Evolutionary conservation across 331 rosid species (phyloP), one percentile per base, ranked within the genome.

Genomic region (Saraca asoca): DNA sequence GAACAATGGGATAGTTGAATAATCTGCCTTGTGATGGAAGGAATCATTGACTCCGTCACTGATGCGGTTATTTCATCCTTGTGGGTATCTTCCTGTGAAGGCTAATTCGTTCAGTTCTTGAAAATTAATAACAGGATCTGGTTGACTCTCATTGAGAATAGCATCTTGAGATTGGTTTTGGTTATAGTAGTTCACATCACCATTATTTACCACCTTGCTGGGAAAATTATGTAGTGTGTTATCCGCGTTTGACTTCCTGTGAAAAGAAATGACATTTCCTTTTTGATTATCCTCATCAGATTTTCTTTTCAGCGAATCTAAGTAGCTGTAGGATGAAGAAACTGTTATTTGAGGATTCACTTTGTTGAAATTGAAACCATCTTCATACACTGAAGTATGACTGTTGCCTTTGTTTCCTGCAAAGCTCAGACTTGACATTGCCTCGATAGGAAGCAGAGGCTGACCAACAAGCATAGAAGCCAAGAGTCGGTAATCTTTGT

Each of bases 391-490:
- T 12, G 83, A 72, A 13, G n/a, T 64, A 59, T 70, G 62, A 59
- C 5, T 44, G 46, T 58, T 55, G 72, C 66, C 31, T 59, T 62
- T 75, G 78, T 63, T 57, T 20, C 57, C 82, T 60, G 64, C 60
- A 14, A 61, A 66, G 52, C 69, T 57, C 51, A 68, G 20, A 48
- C 58, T 58, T 39, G 85, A 55, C 58, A 67, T 71, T 79, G 68
- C 55, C 64, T 58, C 79, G 15, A 34, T 62, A 67, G 88, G 73
- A 77, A 72, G 63, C 29, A 75, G 63, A 18, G 80, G 55, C 74
- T 81, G 88, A 62, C 89, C 86, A 8, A 82, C 75, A 13, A 85
- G 95, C 44, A 83, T 85, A 12, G 76, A 80, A 66, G 84, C 85
- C 17, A 85, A 56, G 49, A 80, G 80, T 38, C 35, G 72, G 67